phyloP scores from a whole-genome alignment of 2,329 filamentous ascomycete genomes.

The Diatrype stigma region DNA sequence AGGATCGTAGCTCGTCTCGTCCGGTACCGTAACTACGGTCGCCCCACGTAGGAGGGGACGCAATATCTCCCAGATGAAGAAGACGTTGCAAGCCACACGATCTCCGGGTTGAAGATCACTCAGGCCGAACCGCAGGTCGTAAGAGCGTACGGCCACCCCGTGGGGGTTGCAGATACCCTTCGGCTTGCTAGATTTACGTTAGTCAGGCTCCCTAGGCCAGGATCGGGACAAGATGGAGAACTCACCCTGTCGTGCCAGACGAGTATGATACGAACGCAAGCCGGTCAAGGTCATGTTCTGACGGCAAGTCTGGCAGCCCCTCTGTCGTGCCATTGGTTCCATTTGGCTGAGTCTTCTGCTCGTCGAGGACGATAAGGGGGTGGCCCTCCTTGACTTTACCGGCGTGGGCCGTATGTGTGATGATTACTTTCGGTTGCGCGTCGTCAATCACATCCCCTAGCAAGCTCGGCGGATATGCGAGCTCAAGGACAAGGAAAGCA shows the following conservation, averaged over 20 bases:
- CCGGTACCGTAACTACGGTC: slow-evolving; percentile 70
- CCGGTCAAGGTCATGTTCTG: slow-evolving; percentile 65
- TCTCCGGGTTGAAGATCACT: slow-evolving; percentile 68
- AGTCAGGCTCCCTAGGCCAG: not conserved
- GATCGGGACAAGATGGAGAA: not conserved
- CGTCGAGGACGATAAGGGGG: slow-evolving; percentile 63
- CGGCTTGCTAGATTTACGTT: slow-evolving; percentile 41
- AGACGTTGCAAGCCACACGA: slow-evolving; percentile 82
- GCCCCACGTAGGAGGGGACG: slow-evolving; percentile 72
- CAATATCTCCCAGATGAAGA: slow-evolving; percentile 82
- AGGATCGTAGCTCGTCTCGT: slow-evolving; percentile 74
- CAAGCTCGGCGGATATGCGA: slow-evolving; percentile 71
- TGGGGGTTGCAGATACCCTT: slow-evolving; percentile 81
- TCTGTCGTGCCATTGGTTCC: slow-evolving; percentile 33
- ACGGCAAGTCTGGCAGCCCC: slow-evolving; percentile 47
- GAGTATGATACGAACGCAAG: slow-evolving; percentile 80
- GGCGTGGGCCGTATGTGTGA: slow-evolving; percentile 63
- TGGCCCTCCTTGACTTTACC: slow-evolving; percentile 60
- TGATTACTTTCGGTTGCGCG: slow-evolving; percentile 64
- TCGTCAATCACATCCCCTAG: slow-evolving; percentile 75
- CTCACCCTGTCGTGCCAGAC: slow-evolving; percentile 65
- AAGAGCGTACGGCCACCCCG: slow-evolving; percentile 68
- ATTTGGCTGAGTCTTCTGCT: slow-evolving; percentile 30
- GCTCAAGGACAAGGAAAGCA: slow-evolving; percentile 74
- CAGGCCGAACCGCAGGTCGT: slow-evolving; percentile 66